Evolutionary conservation across 2,329 filamentous ascomycete genomes (phyloP).

Genomic region (Pseudopyricularia javanii): DNA sequence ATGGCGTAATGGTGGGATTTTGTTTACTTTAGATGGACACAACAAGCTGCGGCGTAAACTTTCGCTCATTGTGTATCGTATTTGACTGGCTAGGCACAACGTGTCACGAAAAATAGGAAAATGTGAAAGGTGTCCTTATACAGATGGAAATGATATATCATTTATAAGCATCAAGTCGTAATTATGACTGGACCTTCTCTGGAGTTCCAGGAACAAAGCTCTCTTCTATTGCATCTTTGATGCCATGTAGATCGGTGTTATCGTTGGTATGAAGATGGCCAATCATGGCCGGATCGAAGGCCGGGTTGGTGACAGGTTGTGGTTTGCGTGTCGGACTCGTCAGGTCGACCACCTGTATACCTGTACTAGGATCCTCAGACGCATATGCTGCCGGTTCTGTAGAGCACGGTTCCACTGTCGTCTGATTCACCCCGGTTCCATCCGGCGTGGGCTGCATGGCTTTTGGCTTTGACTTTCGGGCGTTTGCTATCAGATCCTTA

Average conservation of each 20-base stretch:
- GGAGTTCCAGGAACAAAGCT: neutral
- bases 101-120: no score
- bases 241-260: neutral
- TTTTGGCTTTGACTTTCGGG: slow-evolving; percentile 42
- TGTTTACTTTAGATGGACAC: neutral
- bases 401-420: neutral
- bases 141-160: no score
- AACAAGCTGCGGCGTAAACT: no score
- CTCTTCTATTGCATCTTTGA: neutral
- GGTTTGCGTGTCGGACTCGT: neutral
- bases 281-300: neutral
- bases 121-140: no score
- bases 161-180: neutral
- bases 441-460: slow-evolving; percentile 14
- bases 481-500: slow-evolving; percentile 65
- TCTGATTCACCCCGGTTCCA: neutral
- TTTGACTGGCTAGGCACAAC: no score
- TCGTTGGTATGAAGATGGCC: neutral
- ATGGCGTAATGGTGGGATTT: neutral
- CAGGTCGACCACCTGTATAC: neutral
- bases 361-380: neutral
- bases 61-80: no score
- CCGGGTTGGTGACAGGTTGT: neutral
- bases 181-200: neutral
- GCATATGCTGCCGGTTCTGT: neutral